Base-by-base conservation (phyloP, 306 rosid genomes). In the Prunus davidiana region DNA sequence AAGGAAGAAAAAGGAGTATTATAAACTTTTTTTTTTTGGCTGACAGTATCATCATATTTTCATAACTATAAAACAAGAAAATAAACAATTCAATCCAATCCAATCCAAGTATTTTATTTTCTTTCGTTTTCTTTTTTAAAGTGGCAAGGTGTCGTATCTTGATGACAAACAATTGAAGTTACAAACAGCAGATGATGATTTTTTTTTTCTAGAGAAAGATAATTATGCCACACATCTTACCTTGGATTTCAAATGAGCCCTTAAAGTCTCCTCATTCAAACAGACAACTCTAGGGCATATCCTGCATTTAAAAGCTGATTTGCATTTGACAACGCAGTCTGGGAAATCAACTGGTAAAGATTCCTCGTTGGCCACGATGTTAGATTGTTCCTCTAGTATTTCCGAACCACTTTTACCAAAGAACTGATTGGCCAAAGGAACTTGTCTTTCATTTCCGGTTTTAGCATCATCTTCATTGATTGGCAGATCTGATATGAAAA, bases 291-390 rank as follows among this genome's bases (percentile, higher is more conserved):
- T 84, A 76, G 98, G 98, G 82, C 98, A 94, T 67, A 94, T 63
- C 92, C 84, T 90, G 85, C 98, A 94, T 87, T 91, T 94, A 60
- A 91, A 91, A 73, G 87, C 90, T 47, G 98, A 90, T 82, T 91
- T 94, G 84, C 87, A 73, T 82, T 89, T 82, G 57, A 91, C 77
- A 68, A 94, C 61, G 57, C 77, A 78, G 52, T 74, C 84, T 43
- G 89, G 83, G 38, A 73, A 41, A 77, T 85, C 89, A 46, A 41
- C 74, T 8, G 76, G 78, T 50, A 72, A 41, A 52, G 82, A 66
- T 58, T 87, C 82, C 76, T 72, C 60, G 62, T 79, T 83, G 4
- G 47, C 77, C 69, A 28, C 19, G 24, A 61, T 70, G 34, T 80
- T 45, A 69, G 93, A 72, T 67, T 50, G 63, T 58, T 61, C 67